phyloP scores from a whole-genome alignment of 495 filamentous ascomycete species.

The Hyphodiscus hymeniophilus region DNA sequence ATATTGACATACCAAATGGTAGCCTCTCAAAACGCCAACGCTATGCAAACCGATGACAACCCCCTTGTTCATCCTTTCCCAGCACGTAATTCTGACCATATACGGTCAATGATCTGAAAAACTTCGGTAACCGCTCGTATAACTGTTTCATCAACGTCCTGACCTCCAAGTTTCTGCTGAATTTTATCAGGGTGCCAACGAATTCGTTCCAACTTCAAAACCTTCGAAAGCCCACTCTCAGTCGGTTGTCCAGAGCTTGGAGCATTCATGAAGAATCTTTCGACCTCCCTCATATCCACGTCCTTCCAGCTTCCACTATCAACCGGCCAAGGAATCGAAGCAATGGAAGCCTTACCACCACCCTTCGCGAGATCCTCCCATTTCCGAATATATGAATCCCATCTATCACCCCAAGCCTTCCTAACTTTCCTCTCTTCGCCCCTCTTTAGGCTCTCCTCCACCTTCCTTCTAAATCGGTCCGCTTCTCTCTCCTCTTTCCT shows the following conservation, averaged over 20 bases:
- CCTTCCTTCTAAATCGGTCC: conserved; percentile 29
- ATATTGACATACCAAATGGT: background rate
- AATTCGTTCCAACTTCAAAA: conserved; percentile 78
- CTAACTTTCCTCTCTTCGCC: conserved; percentile 20
- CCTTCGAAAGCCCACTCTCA: conserved; percentile 36
- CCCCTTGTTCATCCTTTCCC: background rate
- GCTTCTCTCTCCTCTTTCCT: conserved; percentile 42
- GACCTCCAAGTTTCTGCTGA: conserved; percentile 73
- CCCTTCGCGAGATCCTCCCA: conserved; percentile 53
- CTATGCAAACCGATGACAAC: conserved; percentile 1
- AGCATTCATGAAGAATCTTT: conserved; percentile 54
- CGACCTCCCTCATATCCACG: conserved; percentile 51
- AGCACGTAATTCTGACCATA: conserved; percentile 49
- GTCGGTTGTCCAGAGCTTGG: conserved; percentile 24
- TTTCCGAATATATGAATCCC: conserved; percentile 53
- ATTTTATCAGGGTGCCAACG: conserved; percentile 99
- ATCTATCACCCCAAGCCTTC: conserved; percentile 31
- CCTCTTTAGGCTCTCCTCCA: conserved; percentile 26
- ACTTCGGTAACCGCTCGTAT: conserved; percentile 79
- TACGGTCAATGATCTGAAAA: conserved; percentile 80
- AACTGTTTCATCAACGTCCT: conserved; percentile 53
- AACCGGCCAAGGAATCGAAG: conserved; percentile 71
- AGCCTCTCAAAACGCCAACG: conserved; percentile 7
- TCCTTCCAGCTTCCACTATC: conserved; percentile 51
- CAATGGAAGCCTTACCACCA: conserved; percentile 23